Percentiles rank a stretch among this genome's conserved stretches.
phyloP scores from a whole-genome alignment of 2,329 filamentous ascomycete species.

The Diaporthe citriasiana region DNA sequence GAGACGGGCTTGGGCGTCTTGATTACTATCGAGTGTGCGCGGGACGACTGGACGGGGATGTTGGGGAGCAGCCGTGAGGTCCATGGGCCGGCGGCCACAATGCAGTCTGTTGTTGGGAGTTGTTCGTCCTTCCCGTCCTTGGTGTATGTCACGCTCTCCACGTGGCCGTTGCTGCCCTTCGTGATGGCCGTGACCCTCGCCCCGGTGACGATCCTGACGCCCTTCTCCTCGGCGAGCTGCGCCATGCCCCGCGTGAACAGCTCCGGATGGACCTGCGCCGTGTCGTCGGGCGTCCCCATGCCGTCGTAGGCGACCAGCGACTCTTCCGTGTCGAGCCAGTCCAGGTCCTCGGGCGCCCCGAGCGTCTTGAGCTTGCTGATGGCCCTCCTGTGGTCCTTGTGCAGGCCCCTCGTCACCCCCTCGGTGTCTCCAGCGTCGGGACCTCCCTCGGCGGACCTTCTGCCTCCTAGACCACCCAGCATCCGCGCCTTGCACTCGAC shows the following conservation, averaged over 20 bases:
- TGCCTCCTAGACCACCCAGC: neutral
- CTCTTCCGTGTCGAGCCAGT: conserved; percentile 75
- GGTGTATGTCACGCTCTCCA: conserved; percentile 42
- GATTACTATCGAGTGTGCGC: conserved; percentile 63
- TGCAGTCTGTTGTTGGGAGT: conserved; percentile 48
- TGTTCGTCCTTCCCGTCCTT: conserved; percentile 43
- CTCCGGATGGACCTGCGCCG: conserved; percentile 84
- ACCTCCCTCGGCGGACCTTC: neutral
- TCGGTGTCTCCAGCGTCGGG: conserved; percentile 19
- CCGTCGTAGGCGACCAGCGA: conserved; percentile 56
- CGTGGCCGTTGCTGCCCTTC: conserved; percentile 44
- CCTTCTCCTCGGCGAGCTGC: conserved; percentile 73
- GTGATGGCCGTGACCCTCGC: conserved; percentile 49
- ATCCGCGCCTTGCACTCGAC: conserved; percentile 39
- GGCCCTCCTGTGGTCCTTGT: conserved; percentile 47
- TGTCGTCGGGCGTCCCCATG: conserved; percentile 68
- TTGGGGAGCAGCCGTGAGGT: conserved; percentile 58
- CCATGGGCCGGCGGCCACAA: conserved; percentile 62
- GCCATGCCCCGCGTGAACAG: conserved; percentile 83
- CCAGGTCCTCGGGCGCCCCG: conserved; percentile 69
- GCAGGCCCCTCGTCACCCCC: conserved; percentile 36
- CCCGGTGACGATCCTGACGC: conserved; percentile 64
- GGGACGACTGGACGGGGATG: conserved; percentile 57
- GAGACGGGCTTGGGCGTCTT: conserved; percentile 60
- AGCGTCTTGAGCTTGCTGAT: conserved; percentile 46